Conservation (phyloP, 2,329 filamentous ascomycete genomes). For the Polytolypa hystricis region DNA sequence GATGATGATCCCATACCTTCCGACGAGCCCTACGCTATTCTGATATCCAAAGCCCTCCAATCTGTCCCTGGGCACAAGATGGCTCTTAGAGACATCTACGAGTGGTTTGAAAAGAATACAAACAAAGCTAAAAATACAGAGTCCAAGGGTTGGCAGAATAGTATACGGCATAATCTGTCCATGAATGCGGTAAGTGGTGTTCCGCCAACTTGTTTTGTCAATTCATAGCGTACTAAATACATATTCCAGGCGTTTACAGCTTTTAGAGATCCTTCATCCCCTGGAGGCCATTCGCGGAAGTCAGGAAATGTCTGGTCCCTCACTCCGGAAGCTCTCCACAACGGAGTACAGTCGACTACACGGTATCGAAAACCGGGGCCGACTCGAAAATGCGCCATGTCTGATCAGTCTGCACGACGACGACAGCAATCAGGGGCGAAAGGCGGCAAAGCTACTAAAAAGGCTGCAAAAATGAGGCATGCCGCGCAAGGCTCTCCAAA, state of each 20-base stretch:
- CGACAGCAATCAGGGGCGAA: conserved; percentile 32
- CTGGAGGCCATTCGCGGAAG: conserved; percentile 46
- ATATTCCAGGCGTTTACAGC: conserved; percentile 25
- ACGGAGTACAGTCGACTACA: conserved; percentile 79
- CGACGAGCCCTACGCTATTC: conserved; percentile 65
- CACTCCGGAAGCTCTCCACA: conserved; percentile 53
- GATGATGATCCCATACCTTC: conserved; percentile 10
- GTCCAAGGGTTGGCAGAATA: conserved; percentile 81
- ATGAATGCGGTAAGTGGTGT: conserved; percentile 71
- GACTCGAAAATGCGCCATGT: conserved; percentile 28
- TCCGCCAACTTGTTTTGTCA: conserved; percentile 6
- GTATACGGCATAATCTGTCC: conserved; percentile 86
- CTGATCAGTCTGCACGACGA: conserved; percentile 28
- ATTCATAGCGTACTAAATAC: too few species aligned
- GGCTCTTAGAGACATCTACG: conserved; percentile 76
- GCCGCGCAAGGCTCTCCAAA: conserved; percentile 16
- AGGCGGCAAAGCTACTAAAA: conserved; percentile 30
- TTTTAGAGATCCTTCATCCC: conserved; percentile 17
- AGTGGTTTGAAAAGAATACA: conserved; percentile 78
- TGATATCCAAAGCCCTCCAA: conserved; percentile 68
- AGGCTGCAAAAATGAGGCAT: conserved; percentile 23
- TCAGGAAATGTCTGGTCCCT: conserved; percentile 69
- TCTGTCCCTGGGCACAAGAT: conserved; percentile 56
- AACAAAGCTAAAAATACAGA: conserved; percentile 54
- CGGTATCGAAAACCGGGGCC: conserved; percentile 50